phyloP scores from a whole-genome alignment of 352 stramenopile genomes.

The Pythium insidiosum region DNA sequence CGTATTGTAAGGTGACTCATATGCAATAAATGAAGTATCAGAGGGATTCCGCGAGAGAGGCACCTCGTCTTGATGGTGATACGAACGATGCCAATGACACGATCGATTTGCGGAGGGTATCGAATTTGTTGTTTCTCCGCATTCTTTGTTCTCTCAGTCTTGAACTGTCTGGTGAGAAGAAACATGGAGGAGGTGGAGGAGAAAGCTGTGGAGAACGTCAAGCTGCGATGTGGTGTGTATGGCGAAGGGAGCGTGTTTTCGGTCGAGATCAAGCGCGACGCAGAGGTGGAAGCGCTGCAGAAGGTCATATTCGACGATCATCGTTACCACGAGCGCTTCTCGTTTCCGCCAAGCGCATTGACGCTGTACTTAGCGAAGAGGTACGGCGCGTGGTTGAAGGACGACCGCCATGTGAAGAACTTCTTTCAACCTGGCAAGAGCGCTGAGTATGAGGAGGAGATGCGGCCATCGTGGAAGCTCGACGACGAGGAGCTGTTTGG shows the following conservation, averaged over 20 bases:
- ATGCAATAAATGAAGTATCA: constrained; percentile 11
- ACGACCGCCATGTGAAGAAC: not conserved
- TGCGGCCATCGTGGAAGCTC: constrained; percentile 6
- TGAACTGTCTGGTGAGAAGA: not conserved
- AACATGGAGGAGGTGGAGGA: not conserved
- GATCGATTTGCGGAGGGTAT: constrained; percentile 16
- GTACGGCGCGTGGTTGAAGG: constrained; percentile 3
- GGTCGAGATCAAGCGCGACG: not conserved
- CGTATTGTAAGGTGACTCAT: constrained; percentile 12
- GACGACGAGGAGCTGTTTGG: constrained; percentile 1
- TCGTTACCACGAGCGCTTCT: constrained; percentile 1
- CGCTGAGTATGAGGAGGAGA: not conserved
- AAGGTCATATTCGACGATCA: not conserved
- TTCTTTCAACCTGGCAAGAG: constrained; percentile 1
- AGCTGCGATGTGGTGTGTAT: not conserved
- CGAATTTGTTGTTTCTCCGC: constrained; percentile 8
- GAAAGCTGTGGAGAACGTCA: no score
- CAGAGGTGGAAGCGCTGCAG: constrained; percentile 1
- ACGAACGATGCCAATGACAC: constrained; percentile 14
- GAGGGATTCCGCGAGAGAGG: constrained; percentile 8
- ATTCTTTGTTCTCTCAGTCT: no score
- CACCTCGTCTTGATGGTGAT: constrained; percentile 8
- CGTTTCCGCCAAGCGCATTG: not conserved
- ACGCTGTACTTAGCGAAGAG: constrained; percentile 5
- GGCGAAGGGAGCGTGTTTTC: constrained; percentile 1